A percentile compares a stretch with the other conserved stretches of the same genome.
Evolutionary conservation across 208 protist genomes (phyloP).

Genomic region (Phytomonas serpens): DNA sequence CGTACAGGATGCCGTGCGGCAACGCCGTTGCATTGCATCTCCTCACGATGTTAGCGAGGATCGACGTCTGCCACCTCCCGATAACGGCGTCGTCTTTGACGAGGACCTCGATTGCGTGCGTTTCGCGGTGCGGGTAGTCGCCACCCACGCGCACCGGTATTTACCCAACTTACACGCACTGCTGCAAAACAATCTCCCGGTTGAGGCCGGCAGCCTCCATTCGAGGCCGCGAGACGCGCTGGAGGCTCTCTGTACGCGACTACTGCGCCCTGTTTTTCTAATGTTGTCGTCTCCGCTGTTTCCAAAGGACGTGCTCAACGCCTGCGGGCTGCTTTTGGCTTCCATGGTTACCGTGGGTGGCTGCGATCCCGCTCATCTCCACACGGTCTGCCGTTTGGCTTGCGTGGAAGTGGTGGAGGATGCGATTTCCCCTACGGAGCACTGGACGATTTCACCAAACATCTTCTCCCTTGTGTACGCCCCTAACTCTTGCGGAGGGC

Average conservation of each 20-base stretch:
- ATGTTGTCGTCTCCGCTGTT: conserved; percentile 65
- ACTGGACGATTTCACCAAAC: conserved; percentile 14
- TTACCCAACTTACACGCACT: conserved; percentile 22
- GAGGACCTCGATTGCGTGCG: conserved; percentile 81
- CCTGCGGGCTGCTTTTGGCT: conserved; percentile 65
- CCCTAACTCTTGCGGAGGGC: conserved; percentile 8
- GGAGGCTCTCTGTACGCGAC: conserved; percentile 7
- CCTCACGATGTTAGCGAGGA: not conserved
- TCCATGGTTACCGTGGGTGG: conserved; percentile 60
- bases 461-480: conserved; percentile 16
- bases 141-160: conserved; percentile 79
- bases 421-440: conserved; percentile 5
- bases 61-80: not conserved
- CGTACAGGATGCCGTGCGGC: conserved; percentile 42
- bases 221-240: not conserved
- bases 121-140: conserved; percentile 75
- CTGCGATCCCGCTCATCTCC: conserved; percentile 28
- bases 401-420: not conserved
- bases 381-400: conserved; percentile 6
- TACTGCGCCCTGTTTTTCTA: conserved; percentile 36
- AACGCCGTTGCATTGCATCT: conserved; percentile 2
- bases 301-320: conserved; percentile 87
- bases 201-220: not conserved
- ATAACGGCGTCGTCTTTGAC: conserved; percentile 29
- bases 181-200: not conserved